phyloP scores from a whole-genome alignment of 2,329 filamentous ascomycete genomes.

The Ophiocordyceps robertsii region DNA sequence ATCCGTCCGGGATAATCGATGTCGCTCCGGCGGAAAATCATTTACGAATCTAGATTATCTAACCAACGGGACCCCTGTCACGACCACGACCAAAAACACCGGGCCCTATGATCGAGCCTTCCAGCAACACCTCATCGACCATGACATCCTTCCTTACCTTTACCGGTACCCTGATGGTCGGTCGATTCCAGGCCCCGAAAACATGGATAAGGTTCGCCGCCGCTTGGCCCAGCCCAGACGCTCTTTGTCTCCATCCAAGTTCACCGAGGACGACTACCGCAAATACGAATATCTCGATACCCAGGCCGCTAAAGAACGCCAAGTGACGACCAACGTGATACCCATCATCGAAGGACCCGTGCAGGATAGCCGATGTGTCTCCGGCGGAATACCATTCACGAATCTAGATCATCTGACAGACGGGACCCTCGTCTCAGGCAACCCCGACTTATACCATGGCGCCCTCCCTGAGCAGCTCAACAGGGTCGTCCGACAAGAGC shows the following conservation, averaged over 20 bases:
- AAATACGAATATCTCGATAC: too few species aligned
- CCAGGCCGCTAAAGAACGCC: slow-evolving; percentile 19
- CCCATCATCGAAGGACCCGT: slow-evolving; percentile 16
- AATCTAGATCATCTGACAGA: slow-evolving; percentile 23
- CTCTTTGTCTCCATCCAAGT: too few species aligned
- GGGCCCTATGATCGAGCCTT: too few species aligned
- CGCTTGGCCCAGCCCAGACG: too few species aligned
- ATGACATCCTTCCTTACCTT: too few species aligned
- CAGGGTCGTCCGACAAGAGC: slow-evolving; percentile 13
- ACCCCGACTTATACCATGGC: slow-evolving; percentile 22
- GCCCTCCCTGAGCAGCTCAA: slow-evolving; percentile 15
- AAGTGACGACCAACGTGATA: slow-evolving; percentile 16
- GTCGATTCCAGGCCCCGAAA: too few species aligned
- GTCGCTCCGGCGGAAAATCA: slow-evolving; percentile 15
- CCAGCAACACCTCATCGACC: too few species aligned
- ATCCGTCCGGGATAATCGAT: slow-evolving; percentile 8
- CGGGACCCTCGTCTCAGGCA: slow-evolving; percentile 14
- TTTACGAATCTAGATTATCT: slow-evolving; percentile 23
- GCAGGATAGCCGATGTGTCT: slow-evolving; percentile 10
- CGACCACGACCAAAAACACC: too few species aligned
- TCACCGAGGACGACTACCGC: too few species aligned
- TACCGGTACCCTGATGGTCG: too few species aligned
- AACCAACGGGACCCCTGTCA: slow-evolving; percentile 18
- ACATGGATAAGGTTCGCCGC: too few species aligned
- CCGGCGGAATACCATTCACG: slow-evolving; percentile 19